phyloP scores from a whole-genome alignment of 345 rosid genomes.

The Salix brachista region DNA sequence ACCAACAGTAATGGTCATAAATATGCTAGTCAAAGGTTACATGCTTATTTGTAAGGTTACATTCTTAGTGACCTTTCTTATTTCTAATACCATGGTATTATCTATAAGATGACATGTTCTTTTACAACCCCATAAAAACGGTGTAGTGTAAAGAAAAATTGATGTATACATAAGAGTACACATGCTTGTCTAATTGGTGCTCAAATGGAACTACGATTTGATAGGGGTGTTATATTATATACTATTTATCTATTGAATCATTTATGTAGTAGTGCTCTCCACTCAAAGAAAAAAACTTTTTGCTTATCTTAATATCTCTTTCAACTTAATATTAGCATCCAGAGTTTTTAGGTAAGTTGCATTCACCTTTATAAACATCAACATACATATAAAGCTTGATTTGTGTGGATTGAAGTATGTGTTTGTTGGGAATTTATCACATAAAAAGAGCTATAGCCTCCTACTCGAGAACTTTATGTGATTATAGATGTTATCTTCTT shows the following conservation, averaged over 20 bases:
- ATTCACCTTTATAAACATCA: not conserved
- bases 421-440: not conserved
- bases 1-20: not conserved
- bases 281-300: not conserved
- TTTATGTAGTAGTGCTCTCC: not conserved
- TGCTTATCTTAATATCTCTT: not conserved
- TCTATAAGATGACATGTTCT: not conserved
- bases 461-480: no score
- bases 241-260: not conserved
- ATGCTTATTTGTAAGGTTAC: not conserved
- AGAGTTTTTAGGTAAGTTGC: not conserved
- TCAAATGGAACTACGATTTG: no score
- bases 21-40: not conserved
- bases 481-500: fast-evolving
- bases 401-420: not conserved
- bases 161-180: not conserved
- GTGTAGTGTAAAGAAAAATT: not conserved
- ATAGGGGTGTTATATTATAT: not conserved
- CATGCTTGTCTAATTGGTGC: no score
- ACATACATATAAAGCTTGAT: not conserved
- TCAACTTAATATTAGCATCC: not conserved
- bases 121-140: not conserved
- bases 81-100: not conserved
- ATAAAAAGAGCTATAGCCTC: not conserved
- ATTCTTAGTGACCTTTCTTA: no score